Percentiles rank a stretch among this genome's conserved stretches.
Evolutionary conservation across 2,329 filamentous ascomycete species (phyloP).

Genomic region (Colletotrichum phormii): DNA sequence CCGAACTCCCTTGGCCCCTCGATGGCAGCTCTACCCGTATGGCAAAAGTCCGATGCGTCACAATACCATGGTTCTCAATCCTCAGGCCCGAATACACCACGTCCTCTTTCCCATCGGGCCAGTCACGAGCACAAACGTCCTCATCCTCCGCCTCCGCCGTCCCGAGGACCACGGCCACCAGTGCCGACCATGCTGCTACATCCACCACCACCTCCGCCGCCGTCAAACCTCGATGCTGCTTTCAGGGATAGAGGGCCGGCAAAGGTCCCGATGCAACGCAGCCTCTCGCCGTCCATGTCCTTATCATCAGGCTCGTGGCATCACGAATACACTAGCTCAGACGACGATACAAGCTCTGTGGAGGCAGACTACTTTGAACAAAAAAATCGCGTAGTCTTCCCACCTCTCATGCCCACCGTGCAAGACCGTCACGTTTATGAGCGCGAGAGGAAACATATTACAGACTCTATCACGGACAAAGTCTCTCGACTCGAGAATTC

Average conservation of each 20-base stretch:
- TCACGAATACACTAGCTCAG: constrained; percentile 5
- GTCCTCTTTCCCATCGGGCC: not conserved
- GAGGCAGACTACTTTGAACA: constrained; percentile 22
- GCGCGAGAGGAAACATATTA: constrained; percentile 30
- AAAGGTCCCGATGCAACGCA: not conserved
- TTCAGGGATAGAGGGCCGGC: not conserved
- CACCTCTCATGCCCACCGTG: constrained; percentile 34
- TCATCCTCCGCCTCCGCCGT: constrained; percentile 2
- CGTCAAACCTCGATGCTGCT: not conserved
- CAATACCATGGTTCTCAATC: not conserved
- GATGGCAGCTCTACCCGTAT: not conserved
- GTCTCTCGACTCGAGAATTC: constrained; percentile 47
- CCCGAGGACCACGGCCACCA: not conserved
- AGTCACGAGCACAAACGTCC: not conserved
- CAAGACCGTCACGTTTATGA: not conserved
- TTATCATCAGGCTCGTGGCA: constrained; percentile 19
- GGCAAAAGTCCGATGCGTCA: not conserved
- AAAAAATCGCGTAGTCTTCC: constrained; percentile 25
- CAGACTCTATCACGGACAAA: constrained; percentile 48
- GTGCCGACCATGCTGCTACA: not conserved
- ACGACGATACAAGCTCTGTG: constrained; percentile 18
- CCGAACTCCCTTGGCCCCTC: constrained; percentile 1
- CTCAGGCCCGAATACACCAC: not conserved
- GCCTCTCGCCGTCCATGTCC: constrained; percentile 5
- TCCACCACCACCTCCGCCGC: constrained; percentile 3